phyloP scores from a whole-genome alignment of 352 stramenopile species.

The Pythium aphanidermatum region DNA sequence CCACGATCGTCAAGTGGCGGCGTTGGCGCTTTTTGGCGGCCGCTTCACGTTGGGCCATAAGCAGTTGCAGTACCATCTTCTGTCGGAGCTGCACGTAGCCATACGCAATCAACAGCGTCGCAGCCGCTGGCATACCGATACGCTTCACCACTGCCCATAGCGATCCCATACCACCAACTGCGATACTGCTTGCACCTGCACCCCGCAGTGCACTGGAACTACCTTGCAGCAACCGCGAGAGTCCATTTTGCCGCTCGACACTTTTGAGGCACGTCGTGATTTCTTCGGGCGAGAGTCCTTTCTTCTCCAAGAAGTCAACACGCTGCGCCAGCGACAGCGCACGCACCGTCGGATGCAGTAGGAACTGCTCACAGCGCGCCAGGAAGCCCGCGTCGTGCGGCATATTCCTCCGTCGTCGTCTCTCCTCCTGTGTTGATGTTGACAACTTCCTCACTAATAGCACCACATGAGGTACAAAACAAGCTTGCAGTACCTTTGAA shows the following conservation, averaged over 20 bases:
- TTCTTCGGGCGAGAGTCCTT: slow-evolving; percentile 57
- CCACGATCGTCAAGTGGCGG: slow-evolving; percentile 4
- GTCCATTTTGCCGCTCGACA: slow-evolving; percentile 48
- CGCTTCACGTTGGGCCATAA: slow-evolving; percentile 10
- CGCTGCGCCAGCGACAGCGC: slow-evolving; percentile 58
- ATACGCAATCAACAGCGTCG: slow-evolving; percentile 20
- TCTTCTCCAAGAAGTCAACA: slow-evolving; percentile 71
- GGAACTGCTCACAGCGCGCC: slow-evolving; percentile 58
- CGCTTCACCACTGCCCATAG: slow-evolving; percentile 8
- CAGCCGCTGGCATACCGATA: slow-evolving; percentile 12
- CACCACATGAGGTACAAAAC: no score
- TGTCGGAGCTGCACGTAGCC: slow-evolving; percentile 19
- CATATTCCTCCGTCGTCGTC: slow-evolving; percentile 6
- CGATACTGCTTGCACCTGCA: not conserved
- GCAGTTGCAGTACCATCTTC: slow-evolving; percentile 10
- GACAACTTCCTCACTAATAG: not conserved
- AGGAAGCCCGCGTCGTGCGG: slow-evolving; percentile 27
- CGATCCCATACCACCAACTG: not conserved
- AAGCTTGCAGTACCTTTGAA: no score
- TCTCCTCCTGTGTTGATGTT: slow-evolving; percentile 6
- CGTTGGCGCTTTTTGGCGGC: not conserved
- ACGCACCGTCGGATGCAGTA: slow-evolving; percentile 58
- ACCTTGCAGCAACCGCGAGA: slow-evolving; percentile 29
- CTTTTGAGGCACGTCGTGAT: slow-evolving; percentile 58
- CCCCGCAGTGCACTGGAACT: not conserved